Evolutionary conservation across 2,329 filamentous ascomycete species (phyloP).

Genomic region (Fusarium goolgardi): DNA sequence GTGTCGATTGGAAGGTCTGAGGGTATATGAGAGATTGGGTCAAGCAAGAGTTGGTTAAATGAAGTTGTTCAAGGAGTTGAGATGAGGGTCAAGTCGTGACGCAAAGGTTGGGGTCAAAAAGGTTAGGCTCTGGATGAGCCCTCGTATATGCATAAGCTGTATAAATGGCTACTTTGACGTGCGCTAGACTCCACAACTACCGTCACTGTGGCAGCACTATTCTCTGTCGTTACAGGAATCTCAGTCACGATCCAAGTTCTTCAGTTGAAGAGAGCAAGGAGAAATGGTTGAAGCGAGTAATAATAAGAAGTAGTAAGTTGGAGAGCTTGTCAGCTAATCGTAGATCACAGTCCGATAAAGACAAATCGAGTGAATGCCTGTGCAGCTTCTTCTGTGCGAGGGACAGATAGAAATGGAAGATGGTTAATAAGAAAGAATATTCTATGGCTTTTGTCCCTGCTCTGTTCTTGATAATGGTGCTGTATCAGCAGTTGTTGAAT

Average conservation of each 20-base stretch:
- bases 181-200: slow-evolving; percentile 3
- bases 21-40: no score
- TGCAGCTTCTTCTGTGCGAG: background rate
- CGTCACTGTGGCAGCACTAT: background rate
- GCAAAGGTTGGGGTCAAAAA: slow-evolving; percentile 2
- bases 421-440: no score
- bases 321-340: background rate
- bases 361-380: background rate
- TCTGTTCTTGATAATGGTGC: no score
- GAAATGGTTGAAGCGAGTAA: background rate
- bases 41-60: background rate
- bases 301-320: background rate
- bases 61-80: background rate
- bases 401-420: no score
- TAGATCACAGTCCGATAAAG: background rate
- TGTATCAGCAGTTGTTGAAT: no score
- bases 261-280: background rate
- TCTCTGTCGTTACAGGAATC: background rate
- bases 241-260: background rate
- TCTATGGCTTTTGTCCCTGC: no score
- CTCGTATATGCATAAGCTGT: slow-evolving; percentile 26
- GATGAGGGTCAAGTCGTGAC: slow-evolving; percentile 14
- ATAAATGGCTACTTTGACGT: slow-evolving; percentile 5
- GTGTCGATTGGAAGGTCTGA: background rate
- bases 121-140: background rate